Percentiles rank a stretch among this genome's conserved stretches.
Conservation (phyloP, 805 yeast species). For the Barnettozyma sucrosica region DNA sequence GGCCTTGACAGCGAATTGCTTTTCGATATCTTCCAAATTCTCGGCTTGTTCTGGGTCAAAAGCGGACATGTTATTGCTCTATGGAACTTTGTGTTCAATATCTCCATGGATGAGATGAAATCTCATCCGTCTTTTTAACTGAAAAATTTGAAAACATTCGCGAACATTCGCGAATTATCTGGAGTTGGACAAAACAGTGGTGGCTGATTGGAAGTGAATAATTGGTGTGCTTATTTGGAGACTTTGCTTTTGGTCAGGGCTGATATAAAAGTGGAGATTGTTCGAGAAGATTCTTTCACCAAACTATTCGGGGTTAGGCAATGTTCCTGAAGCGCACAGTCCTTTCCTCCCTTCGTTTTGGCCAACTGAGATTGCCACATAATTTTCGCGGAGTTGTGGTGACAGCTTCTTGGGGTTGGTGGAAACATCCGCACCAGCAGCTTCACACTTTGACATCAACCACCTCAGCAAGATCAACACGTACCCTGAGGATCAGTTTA, state of each 20-base stretch:
- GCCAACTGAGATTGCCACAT: background rate
- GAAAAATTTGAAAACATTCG: background rate
- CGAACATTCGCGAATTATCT: conserved; percentile 6
- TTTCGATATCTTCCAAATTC: conserved; percentile 91
- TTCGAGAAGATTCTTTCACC: no score
- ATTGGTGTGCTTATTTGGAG: no score
- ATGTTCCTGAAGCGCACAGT: background rate
- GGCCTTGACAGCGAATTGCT: conserved; percentile 96
- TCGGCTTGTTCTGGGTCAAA: conserved; percentile 90
- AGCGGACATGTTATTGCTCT: conserved; percentile 8
- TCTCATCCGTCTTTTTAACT: conserved; percentile 3
- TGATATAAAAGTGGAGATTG: no score
- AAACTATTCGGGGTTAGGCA: no score
- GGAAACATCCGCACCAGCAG: background rate
- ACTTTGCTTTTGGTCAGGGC: no score
- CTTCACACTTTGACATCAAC: background rate
- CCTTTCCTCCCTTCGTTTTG: background rate
- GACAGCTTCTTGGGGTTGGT: background rate
- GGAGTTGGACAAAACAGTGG: background rate
- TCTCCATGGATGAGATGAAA: background rate
- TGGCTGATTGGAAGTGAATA: no score
- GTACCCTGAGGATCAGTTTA: background rate
- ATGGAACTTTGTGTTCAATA: no score
- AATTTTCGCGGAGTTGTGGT: background rate
- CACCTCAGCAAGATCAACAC: background rate